These are phyloP conservation scores for Inosperma sp. DNA, from an alignment of 768 basidiomycete genomes.

Conservation along the genomic window DNA sequence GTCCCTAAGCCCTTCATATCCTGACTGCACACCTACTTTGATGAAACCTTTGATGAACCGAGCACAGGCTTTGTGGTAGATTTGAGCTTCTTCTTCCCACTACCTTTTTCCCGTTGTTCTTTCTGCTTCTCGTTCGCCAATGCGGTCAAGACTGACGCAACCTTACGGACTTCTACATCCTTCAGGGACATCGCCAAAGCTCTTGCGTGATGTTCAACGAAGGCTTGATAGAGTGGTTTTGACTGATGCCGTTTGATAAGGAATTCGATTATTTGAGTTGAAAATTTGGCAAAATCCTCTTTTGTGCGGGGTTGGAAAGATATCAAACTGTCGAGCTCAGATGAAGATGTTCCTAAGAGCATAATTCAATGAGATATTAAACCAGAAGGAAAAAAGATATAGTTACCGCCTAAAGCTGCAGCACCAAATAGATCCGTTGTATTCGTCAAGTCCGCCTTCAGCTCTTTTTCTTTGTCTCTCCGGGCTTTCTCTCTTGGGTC, in stretches of 20 bases:
- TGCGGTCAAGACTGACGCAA: conserved; percentile 75
- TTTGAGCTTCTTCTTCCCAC: conserved; percentile 88
- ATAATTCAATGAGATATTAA: not conserved
- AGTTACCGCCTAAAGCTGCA: conserved; percentile 58
- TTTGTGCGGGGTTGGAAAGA: conserved; percentile 82
- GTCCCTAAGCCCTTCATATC: not conserved
- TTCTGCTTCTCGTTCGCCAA: conserved; percentile 95
- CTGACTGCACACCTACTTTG: conserved; percentile 58
- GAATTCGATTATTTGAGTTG: conserved; percentile 65
- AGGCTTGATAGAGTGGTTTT: conserved; percentile 78
- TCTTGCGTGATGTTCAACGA: conserved; percentile 80
- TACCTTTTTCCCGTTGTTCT: conserved; percentile 78
- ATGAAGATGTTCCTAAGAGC: conserved; percentile 55
- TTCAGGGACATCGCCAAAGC: conserved; percentile 72
- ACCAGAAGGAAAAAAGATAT: not conserved
- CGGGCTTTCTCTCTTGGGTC: conserved; percentile 78
- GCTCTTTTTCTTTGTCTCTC: conserved; percentile 72
- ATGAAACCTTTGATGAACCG: conserved; percentile 64
- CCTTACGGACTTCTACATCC: conserved; percentile 90
- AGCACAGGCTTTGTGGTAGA: conserved; percentile 65
- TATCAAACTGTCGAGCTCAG: conserved; percentile 66
- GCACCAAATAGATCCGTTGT: conserved; percentile 79
- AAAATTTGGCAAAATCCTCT: conserved; percentile 78
- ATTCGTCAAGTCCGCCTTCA: conserved; percentile 82
- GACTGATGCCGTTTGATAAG: conserved; percentile 74